These are phyloP conservation scores for Arachis stenosperma DNA, from an alignment of 306 rosid species.

Conservation along the genomic window DNA sequence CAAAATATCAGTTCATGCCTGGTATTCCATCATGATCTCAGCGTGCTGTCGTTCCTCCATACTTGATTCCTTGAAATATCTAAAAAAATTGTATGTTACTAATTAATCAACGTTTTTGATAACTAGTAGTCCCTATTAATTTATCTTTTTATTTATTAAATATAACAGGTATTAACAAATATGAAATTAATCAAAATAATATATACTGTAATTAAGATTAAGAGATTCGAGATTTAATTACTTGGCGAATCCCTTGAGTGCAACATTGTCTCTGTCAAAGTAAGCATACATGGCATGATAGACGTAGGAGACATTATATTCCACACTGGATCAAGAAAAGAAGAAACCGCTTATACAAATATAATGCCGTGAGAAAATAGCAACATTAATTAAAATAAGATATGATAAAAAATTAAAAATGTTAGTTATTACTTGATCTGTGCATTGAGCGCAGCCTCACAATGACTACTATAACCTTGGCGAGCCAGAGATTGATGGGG, in stretches of 20 bases:
- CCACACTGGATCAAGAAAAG: conserved; percentile 41
- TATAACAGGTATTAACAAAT: too few relatives aligned
- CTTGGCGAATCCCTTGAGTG: conserved; percentile 55
- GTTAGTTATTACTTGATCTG: conserved; percentile 46
- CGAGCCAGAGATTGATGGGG: conserved; percentile 50
- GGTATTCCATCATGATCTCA: conserved; percentile 50
- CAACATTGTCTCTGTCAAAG: conserved; percentile 56
- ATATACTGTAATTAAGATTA: too few relatives aligned
- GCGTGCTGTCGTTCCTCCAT: conserved; percentile 50
- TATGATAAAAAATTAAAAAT: neutral
- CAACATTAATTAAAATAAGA: too few relatives aligned
- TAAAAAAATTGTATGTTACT: conserved; percentile 2
- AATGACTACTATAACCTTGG: conserved; percentile 37
- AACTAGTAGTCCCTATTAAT: too few relatives aligned
- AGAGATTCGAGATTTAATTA: neutral
- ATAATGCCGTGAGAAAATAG: neutral
- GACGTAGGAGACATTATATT: conserved; percentile 49
- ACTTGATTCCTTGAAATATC: conserved; percentile 52
- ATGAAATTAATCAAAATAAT: too few relatives aligned
- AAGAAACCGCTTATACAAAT: neutral
- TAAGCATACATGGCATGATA: conserved; percentile 50
- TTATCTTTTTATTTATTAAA: too few relatives aligned
- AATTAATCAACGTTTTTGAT: neutral
- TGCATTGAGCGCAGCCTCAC: conserved; percentile 46
- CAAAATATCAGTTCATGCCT: conserved; percentile 27